Evolutionary conservation across 1,139 yeast species (phyloP), one percentile per base, ranked within the genome.

Genomic region (Suhomyces choctaworum): DNA sequence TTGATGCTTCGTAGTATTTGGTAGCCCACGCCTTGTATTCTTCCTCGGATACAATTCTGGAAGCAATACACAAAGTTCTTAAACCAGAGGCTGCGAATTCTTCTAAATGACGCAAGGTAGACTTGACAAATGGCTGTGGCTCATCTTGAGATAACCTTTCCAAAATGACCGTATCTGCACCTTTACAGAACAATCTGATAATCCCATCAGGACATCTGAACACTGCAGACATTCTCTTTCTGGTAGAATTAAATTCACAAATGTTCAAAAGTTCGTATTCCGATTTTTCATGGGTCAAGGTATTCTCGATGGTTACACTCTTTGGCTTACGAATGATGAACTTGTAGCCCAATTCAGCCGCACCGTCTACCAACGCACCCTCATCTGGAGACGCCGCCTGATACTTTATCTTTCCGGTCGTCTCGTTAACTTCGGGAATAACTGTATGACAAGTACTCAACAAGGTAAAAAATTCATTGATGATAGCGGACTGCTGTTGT

Each of bases 361-460:
- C 98, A 40, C 98, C 98, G 51, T 92, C 90, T 3, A 94, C 99
- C 44, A 94, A 70, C 0, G 99, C 99, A 38, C 98, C 98, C 67
- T 94, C 98, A 64, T 94, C 99, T 1, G 98, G 98, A 2, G 97
- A 90, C 0, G 98, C 97, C 1, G 99, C 98, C 63, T 94, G 98
- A 56, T 94, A 94, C 57, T 87, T 90, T 47, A 92, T 82, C 1
- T 69, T 52, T 0, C 85, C 85, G 35, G 76, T 74, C 1, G 55
- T 51, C 2, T 73, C 81, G 41, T 73, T 74, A 12, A 76, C 70
- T 58, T 94, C 98, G 0, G 98, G 98, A 44, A 94, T 94, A 30
- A 94, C 99, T 0, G 99, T 94, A 55, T 94, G 99, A 58, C 98
- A 94, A 0, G 96, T 83, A 35, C 97, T 87, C 39, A 94, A 67